phyloP scores from a whole-genome alignment of 2,329 filamentous ascomycete genomes.

The Pseudogymnoascus sp. region DNA sequence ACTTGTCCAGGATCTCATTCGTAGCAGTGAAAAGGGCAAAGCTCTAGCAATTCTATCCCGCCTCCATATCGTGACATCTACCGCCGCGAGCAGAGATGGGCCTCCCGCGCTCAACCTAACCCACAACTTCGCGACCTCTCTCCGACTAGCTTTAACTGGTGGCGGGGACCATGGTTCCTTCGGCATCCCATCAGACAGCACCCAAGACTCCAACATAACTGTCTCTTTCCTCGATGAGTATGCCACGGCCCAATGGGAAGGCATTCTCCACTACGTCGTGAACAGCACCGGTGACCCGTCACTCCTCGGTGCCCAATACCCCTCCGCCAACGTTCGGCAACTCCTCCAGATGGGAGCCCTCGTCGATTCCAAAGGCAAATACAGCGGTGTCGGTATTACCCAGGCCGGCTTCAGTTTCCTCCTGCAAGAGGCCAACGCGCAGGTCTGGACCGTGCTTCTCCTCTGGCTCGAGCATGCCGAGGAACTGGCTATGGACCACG shows the following conservation, averaged over 20 bases:
- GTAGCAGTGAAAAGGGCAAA: constrained; percentile 67
- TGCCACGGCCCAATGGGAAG: constrained; percentile 87
- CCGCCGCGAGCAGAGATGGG: constrained; percentile 52
- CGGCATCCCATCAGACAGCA: constrained; percentile 70
- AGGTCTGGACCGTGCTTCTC: constrained; percentile 92
- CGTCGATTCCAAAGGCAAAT: constrained; percentile 52
- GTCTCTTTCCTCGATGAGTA: constrained; percentile 74
- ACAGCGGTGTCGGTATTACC: constrained; percentile 65
- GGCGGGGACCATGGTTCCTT: constrained; percentile 83
- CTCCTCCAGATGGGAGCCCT: constrained; percentile 75
- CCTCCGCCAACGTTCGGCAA: constrained; percentile 75
- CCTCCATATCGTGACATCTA: constrained; percentile 77
- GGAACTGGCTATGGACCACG: constrained; percentile 66
- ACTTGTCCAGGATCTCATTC: constrained; percentile 11
- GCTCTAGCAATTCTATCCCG: constrained; percentile 74
- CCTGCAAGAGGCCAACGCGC: constrained; percentile 89
- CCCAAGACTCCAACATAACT: constrained; percentile 58
- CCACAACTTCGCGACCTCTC: constrained; percentile 72
- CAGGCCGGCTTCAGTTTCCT: constrained; percentile 92
- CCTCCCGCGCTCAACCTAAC: constrained; percentile 70
- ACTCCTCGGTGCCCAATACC: constrained; percentile 42
- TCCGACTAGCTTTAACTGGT: constrained; percentile 82
- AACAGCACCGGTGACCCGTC: constrained; percentile 58
- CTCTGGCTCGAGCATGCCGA: constrained; percentile 86
- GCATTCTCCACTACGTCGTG: constrained; percentile 92